Evolutionary conservation across 495 filamentous ascomycete species (phyloP), one percentile per base, ranked within the genome.

Genomic region (Cudoniella acicularis): DNA sequence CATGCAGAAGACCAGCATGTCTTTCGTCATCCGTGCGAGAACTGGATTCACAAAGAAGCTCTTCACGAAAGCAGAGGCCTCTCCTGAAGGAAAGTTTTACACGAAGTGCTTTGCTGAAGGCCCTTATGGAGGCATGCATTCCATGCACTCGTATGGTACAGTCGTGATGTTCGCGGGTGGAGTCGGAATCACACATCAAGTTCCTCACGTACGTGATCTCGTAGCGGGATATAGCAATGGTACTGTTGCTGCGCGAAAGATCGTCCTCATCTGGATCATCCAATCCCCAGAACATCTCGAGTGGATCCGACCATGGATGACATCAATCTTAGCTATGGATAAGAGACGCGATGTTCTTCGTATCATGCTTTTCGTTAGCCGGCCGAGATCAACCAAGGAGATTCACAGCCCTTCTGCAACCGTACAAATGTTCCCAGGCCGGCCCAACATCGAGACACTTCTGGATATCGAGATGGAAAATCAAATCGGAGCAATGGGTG

Each of bases 261-360:
- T 97, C 60, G 78, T 94, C 13, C 80, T 98, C 3, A 84, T 96
- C 49, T 98, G 94, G 94, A 86, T 87, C 47, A 89, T 98, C 53
- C 90, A 93, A 63, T 88, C 79, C 42, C 89, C 87, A 22, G 93
- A 97, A 55, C 88, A 92, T 62, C 81, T 98, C 23, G 85, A 92
- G 67, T 98, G 94, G 94, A 90, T 97, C 43, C 82, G 89, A 6
- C 83, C 87, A 8, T 98, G 89, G 90, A 98, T 98, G 94, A 93
- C 96, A 60, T 79, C 89, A 67, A 93, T 98, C 59, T 80, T 98
- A 36, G 83, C 83, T 1, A 89, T 97, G 78, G 89, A 91, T 9
- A 81, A 79, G 48, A 85, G 94, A 0, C 82, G 91, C 23, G 90
- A 97, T 23, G 82, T 92, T 2, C 83, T 98, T 42, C 81, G 83